These are phyloP conservation scores for Macadamia tetraphylla DNA, from an alignment of 164 flowering plant species.

Conservation along the genomic window DNA sequence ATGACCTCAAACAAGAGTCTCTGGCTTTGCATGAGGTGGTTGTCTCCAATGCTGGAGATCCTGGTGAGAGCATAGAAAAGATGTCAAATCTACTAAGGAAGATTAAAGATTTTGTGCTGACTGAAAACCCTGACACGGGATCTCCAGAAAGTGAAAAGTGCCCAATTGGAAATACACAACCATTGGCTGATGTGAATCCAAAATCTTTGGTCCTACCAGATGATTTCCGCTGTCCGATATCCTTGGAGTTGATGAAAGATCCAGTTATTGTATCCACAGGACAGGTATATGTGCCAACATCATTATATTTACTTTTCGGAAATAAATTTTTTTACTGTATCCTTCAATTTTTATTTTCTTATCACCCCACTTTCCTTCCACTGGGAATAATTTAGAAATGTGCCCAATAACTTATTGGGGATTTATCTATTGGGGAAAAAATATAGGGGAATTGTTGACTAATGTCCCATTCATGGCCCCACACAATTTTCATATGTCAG, in stretches of 20 bases:
- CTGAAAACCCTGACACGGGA: conserved; percentile 54
- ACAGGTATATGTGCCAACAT: not conserved
- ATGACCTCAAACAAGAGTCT: conserved; percentile 81
- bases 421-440: not conserved
- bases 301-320: not conserved
- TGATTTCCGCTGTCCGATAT: conserved; percentile 60
- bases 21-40: conserved; percentile 89
- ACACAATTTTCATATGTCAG: too few relatives aligned
- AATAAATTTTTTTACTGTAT: not conserved
- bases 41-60: conserved; percentile 60
- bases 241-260: conserved; percentile 50
- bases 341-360: not conserved
- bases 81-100: conserved; percentile 73
- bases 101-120: conserved; percentile 75
- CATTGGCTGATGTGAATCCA: not conserved
- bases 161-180: conserved; percentile 36
- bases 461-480: too few relatives aligned
- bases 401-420: not conserved
- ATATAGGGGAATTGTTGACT: not conserved
- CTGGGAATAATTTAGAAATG: not conserved
- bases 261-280: not conserved
- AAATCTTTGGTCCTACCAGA: not conserved
- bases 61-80: conserved; percentile 76
- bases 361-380: not conserved
- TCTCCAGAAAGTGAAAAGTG: conserved; percentile 25